Conservation (phyloP, 2,329 filamentous ascomycete genomes). For the Harringtonia aguacate region DNA sequence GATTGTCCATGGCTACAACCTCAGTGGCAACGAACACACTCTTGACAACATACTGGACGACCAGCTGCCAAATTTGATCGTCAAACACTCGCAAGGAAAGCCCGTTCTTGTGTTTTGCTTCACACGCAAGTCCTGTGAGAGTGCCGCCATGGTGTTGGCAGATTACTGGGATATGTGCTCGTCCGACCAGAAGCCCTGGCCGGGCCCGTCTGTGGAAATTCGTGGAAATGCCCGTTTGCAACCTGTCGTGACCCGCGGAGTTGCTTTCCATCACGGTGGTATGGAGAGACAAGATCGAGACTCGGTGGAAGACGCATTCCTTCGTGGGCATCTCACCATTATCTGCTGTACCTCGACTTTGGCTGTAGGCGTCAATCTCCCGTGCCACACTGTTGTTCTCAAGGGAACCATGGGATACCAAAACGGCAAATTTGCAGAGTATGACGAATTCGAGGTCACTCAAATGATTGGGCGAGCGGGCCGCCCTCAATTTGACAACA, state of each 20-base stretch:
- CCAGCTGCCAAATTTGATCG: constrained; percentile 56
- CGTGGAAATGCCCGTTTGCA: constrained; percentile 51
- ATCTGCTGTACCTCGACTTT: constrained; percentile 84
- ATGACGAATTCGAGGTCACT: constrained; percentile 76
- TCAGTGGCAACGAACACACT: constrained; percentile 57
- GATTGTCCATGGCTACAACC: constrained; percentile 62
- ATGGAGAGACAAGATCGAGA: constrained; percentile 53
- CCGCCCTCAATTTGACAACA: constrained; percentile 71
- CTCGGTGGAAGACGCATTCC: constrained; percentile 56
- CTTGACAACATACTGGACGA: constrained; percentile 62
- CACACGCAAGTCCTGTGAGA: constrained; percentile 59
- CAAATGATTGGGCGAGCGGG: constrained; percentile 84
- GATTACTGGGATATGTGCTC: constrained; percentile 50
- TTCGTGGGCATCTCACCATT: constrained; percentile 61
- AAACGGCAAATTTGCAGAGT: constrained; percentile 52
- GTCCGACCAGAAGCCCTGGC: constrained; percentile 50
- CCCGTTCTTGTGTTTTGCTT: constrained; percentile 79
- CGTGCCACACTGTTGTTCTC: constrained; percentile 72
- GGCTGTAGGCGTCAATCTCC: constrained; percentile 74
- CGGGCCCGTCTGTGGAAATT: constrained; percentile 38
- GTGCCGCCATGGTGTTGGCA: constrained; percentile 56
- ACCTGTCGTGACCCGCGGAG: constrained; percentile 38
- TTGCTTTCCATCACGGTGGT: constrained; percentile 77
- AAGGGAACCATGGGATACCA: constrained; percentile 67
- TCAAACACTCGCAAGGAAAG: constrained; percentile 56